A percentile compares a stretch with the other conserved stretches of the same genome.
Conservation (phyloP, 75 land plant genomes). For the Ceratopteris richardii region DNA sequence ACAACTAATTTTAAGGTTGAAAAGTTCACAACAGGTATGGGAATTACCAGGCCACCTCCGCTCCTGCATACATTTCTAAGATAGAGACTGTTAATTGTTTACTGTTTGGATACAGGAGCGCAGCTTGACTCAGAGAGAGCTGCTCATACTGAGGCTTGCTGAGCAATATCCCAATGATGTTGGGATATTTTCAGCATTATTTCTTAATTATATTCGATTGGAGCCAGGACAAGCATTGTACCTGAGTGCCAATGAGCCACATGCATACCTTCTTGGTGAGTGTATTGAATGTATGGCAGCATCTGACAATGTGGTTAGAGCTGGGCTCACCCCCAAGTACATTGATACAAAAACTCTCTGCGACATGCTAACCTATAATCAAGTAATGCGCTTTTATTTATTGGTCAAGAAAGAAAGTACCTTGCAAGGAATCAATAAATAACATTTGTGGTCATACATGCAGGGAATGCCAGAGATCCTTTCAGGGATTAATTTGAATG, state of each 20-base stretch:
- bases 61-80: no score
- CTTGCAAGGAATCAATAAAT: not conserved
- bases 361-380: slow-evolving; percentile 90
- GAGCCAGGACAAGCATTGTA: slow-evolving; percentile 74
- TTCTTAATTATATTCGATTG: slow-evolving; percentile 67
- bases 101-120: no score
- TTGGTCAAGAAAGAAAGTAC: not conserved
- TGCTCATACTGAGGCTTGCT: slow-evolving; percentile 49
- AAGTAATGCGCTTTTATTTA: slow-evolving; percentile 27
- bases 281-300: slow-evolving; percentile 96
- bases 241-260: slow-evolving; percentile 81
- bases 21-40: slow-evolving; percentile 40
- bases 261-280: slow-evolving; percentile 76
- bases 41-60: no score
- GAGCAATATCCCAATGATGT: slow-evolving; percentile 83
- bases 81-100: no score
- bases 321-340: slow-evolving; percentile 84
- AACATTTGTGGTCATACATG: slow-evolving; percentile 6
- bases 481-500: slow-evolving; percentile 36
- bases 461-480: slow-evolving; percentile 83
- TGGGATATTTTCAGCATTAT: slow-evolving; percentile 69
- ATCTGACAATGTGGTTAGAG: slow-evolving; percentile 97
- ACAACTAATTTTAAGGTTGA: slow-evolving; percentile 41
- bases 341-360: slow-evolving; percentile 81
- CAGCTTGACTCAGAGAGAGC: slow-evolving; percentile 58